Conservation (phyloP, 768 basidiomycete species). For the Lactarius hatsudake region DNA sequence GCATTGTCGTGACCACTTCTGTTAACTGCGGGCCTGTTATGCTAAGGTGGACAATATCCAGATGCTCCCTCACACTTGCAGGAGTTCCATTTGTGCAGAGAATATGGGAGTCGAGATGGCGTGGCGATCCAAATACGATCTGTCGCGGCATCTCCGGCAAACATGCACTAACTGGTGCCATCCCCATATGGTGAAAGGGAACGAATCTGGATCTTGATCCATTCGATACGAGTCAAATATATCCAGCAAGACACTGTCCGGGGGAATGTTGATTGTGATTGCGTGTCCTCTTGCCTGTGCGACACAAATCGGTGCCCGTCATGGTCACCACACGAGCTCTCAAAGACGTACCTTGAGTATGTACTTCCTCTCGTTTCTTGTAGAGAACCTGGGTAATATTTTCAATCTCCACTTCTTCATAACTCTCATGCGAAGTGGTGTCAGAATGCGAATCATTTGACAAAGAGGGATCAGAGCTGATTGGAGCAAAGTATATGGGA, state of each 20-base stretch:
- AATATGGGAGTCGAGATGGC: background rate
- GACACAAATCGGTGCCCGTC: background rate
- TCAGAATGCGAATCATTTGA: background rate
- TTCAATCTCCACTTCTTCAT: no score
- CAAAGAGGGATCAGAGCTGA: background rate
- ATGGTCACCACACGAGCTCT: background rate
- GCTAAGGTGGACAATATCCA: background rate
- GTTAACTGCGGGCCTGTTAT: background rate
- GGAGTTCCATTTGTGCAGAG: conserved; percentile 5
- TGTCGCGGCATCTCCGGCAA: conserved; percentile 3
- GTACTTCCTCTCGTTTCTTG: background rate
- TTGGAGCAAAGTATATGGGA: background rate
- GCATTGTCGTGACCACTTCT: background rate
- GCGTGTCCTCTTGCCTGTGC: background rate
- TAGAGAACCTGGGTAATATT: no score
- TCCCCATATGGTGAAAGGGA: background rate
- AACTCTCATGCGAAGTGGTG: background rate
- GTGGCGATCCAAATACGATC: background rate
- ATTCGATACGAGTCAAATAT: background rate
- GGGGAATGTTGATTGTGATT: background rate
- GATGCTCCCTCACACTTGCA: background rate
- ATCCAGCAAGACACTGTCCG: background rate
- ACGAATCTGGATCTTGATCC: no score
- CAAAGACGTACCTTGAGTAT: background rate
- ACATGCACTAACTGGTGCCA: background rate